Evolutionary conservation across 176 grass and related monocot species (phyloP).

Genomic region (Oryza officinalis): DNA sequence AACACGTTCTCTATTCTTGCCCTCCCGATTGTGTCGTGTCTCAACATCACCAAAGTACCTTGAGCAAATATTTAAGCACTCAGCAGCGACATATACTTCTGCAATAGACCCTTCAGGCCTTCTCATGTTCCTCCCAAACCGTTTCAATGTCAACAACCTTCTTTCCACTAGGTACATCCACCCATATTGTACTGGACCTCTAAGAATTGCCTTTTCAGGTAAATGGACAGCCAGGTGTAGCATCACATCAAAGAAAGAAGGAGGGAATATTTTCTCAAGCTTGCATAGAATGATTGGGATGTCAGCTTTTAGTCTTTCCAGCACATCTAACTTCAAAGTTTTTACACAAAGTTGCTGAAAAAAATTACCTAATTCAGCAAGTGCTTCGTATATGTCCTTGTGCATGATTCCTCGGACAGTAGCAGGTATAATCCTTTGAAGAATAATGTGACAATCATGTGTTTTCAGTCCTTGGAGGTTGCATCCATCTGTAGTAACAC

Average conservation of each 20-base stretch:
- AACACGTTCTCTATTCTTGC: too few species aligned
- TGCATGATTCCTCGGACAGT: neutral
- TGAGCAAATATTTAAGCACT: neutral
- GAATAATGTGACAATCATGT: neutral
- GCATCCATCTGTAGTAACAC: too few species aligned
- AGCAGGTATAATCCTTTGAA: neutral
- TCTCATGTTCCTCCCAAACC: too few species aligned
- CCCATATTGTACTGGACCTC: neutral
- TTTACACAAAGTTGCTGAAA: too few species aligned
- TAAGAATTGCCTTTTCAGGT: neutral
- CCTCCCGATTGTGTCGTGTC: neutral
- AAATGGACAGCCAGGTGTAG: too few species aligned
- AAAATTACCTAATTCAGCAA: too few species aligned
- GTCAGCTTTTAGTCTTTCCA: neutral
- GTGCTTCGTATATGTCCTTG: too few species aligned
- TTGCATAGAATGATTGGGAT: neutral
- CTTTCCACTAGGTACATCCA: neutral
- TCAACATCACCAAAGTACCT: neutral
- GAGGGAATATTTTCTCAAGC: conserved; percentile 31
- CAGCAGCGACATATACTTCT: neutral
- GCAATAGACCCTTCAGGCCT: too few species aligned
- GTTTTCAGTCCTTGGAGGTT: too few species aligned
- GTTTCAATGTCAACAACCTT: neutral
- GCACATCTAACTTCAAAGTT: too few species aligned
- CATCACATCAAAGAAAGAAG: conserved; percentile 24